phyloP scores from a whole-genome alignment of 1,284 basidiomycete genomes.

The Mycena citricolor region DNA sequence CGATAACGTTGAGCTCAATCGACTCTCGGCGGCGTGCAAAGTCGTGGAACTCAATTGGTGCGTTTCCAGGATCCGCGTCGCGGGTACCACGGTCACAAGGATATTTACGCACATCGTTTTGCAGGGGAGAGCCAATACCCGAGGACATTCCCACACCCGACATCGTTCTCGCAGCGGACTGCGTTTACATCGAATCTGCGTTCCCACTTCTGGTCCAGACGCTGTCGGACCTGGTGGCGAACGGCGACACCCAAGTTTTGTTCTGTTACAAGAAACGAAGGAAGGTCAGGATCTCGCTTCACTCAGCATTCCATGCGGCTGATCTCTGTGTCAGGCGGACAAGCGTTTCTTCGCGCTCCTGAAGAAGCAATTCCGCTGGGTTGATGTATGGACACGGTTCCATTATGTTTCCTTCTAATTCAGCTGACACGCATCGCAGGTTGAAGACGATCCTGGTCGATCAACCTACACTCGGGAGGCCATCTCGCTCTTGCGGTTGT shows the following conservation, averaged over 20 bases:
- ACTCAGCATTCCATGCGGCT: neutral
- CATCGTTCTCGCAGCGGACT: slow-evolving; percentile 85
- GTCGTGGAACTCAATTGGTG: slow-evolving; percentile 82
- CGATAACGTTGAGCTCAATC: slow-evolving; percentile 67
- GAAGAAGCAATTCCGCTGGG: slow-evolving; percentile 82
- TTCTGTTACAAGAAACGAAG: slow-evolving; percentile 95
- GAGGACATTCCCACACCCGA: slow-evolving; percentile 50
- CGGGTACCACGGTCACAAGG: neutral
- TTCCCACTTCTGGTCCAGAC: slow-evolving; percentile 88
- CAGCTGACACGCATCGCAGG: slow-evolving; percentile 33
- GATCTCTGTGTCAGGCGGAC: slow-evolving; percentile 62
- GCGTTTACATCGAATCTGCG: slow-evolving; percentile 94
- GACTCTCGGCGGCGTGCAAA: slow-evolving; percentile 47
- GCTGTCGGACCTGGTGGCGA: slow-evolving; percentile 60
- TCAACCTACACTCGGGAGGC: slow-evolving; percentile 52
- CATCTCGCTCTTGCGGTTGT: slow-evolving; percentile 55
- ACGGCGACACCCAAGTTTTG: slow-evolving; percentile 62
- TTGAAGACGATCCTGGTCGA: slow-evolving; percentile 51
- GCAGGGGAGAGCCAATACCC: slow-evolving; percentile 57
- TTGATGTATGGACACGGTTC: slow-evolving; percentile 55
- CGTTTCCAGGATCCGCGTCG: slow-evolving; percentile 8
- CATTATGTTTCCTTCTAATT: neutral
- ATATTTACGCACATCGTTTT: slow-evolving; percentile 1
- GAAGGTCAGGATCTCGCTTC: slow-evolving; percentile 55
- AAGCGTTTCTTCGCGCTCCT: slow-evolving; percentile 85